phyloP scores from a whole-genome alignment of 2,329 filamentous ascomycete genomes.

The Botrytis cinerea region DNA sequence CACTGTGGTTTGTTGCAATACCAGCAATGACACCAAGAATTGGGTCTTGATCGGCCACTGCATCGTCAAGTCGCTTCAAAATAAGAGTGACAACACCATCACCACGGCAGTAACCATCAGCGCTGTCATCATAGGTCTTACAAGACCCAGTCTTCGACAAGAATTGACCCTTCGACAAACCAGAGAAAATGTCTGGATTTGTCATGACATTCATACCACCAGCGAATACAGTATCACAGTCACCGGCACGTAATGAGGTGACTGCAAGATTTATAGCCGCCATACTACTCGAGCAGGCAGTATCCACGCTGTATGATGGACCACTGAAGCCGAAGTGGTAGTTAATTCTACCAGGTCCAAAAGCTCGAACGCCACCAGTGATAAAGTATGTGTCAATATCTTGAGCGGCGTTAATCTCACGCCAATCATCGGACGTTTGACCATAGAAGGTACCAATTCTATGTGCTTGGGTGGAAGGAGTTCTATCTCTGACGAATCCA shows the following conservation, averaged over 20 bases:
- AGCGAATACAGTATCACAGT: constrained; percentile 48
- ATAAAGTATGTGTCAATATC: constrained; percentile 39
- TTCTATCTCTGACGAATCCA: constrained; percentile 28
- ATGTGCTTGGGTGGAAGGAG: constrained; percentile 45
- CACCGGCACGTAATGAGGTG: constrained; percentile 50
- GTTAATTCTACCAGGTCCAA: constrained; percentile 41
- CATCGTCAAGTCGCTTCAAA: constrained; percentile 48
- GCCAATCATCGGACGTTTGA: constrained; percentile 31
- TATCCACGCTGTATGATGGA: constrained; percentile 59
- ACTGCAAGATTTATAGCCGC: constrained; percentile 56
- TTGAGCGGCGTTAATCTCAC: constrained; percentile 30
- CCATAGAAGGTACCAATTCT: constrained; percentile 32
- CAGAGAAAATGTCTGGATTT: constrained; percentile 30
- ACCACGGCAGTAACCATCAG: constrained; percentile 30
- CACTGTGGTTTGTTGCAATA: constrained; percentile 48
- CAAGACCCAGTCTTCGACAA: constrained; percentile 37
- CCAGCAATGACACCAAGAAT: constrained; percentile 55
- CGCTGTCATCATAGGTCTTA: constrained; percentile 45
- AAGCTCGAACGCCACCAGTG: constrained; percentile 36
- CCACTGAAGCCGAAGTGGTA: constrained; percentile 48
- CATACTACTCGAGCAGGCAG: constrained; percentile 59
- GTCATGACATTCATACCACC: constrained; percentile 43
- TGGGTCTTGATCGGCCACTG: constrained; percentile 56
- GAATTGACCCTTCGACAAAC: constrained; percentile 48
- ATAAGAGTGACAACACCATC: constrained; percentile 54